phyloP scores from a whole-genome alignment of 1,284 basidiomycete species.

The Singerocomus rubriflavus region DNA sequence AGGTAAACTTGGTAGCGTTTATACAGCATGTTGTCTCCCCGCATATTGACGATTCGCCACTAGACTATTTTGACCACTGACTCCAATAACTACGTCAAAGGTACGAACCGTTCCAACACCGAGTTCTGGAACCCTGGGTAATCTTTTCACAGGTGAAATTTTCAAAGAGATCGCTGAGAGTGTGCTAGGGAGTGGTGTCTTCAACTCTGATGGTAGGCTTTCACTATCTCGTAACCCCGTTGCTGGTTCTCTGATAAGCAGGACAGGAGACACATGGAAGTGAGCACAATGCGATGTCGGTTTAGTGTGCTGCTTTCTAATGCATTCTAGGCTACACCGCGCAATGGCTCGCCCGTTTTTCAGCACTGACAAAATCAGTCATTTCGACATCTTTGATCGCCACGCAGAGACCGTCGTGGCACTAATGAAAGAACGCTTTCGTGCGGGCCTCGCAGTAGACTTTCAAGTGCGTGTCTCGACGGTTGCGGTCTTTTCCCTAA shows the following conservation, averaged over 20 bases:
- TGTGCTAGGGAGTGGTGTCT: slow-evolving; percentile 46
- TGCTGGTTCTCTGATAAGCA: neutral
- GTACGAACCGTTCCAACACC: slow-evolving; percentile 17
- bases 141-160: slow-evolving; percentile 26
- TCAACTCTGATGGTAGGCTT: slow-evolving; percentile 43
- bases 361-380: slow-evolving; percentile 41
- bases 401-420: slow-evolving; percentile 37
- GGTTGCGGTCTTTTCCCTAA: too few species aligned
- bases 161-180: slow-evolving; percentile 30
- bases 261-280: slow-evolving; percentile 43
- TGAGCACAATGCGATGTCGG: slow-evolving; percentile 12
- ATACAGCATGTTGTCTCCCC: neutral
- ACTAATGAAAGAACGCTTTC: slow-evolving; percentile 35
- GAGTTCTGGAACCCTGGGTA: slow-evolving; percentile 5
- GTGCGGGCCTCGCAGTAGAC: slow-evolving; percentile 38
- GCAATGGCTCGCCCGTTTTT: slow-evolving; percentile 47
- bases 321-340: slow-evolving; percentile 38
- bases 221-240: neutral
- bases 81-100: slow-evolving; percentile 44
- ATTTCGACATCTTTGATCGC: slow-evolving; percentile 47
- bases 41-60: neutral
- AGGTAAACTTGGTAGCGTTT: slow-evolving; percentile 6
- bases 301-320: neutral
- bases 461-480: slow-evolving; percentile 35
- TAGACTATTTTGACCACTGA: slow-evolving; percentile 42